These are phyloP conservation scores for Passalora sequoiae DNA, from an alignment of 2,329 filamentous ascomycete genomes.

Conservation along the genomic window DNA sequence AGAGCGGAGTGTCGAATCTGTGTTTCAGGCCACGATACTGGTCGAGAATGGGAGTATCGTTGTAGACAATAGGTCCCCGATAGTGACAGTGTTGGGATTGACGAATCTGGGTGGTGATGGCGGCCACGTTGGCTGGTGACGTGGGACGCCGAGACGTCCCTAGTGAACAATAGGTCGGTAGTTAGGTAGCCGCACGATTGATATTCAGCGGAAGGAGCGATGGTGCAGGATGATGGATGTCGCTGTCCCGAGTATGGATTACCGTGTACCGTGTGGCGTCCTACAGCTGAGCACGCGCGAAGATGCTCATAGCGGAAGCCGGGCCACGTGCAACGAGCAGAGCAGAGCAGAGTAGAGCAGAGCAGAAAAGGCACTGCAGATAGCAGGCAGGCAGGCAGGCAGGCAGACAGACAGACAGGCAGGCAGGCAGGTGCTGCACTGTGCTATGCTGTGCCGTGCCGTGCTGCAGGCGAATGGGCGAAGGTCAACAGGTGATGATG, in stretches of 20 bases:
- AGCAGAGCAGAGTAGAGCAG: too few species aligned
- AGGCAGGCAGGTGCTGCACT: neutral
- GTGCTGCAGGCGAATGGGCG: too few species aligned
- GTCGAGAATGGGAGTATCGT: conserved; percentile 8
- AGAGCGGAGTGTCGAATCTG: conserved; percentile 8
- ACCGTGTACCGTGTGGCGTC: too few species aligned
- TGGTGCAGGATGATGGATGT: neutral
- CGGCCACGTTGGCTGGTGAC: conserved; percentile 30
- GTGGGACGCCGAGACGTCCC: conserved; percentile 27
- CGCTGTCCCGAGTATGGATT: conserved; percentile 7
- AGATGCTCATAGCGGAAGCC: conserved; percentile 10
- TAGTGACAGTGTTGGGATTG: conserved; percentile 26
- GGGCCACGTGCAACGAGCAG: neutral
- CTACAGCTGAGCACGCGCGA: conserved; percentile 9
- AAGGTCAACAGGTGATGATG: conserved; percentile 8
- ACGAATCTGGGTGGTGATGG: conserved; percentile 26
- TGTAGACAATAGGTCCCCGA: conserved; percentile 15
- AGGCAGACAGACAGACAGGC: neutral
- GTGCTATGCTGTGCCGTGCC: too few species aligned
- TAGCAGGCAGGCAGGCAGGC: too few species aligned
- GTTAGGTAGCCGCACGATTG: neutral
- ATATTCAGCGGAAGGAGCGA: neutral
- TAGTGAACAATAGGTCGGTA: conserved; percentile 3
- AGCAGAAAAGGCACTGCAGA: too few species aligned
- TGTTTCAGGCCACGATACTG: conserved; percentile 9